These are phyloP conservation scores for Aspergillus hiratsukae DNA, from an alignment of 2,329 filamentous ascomycete genomes.

Conservation along the genomic window DNA sequence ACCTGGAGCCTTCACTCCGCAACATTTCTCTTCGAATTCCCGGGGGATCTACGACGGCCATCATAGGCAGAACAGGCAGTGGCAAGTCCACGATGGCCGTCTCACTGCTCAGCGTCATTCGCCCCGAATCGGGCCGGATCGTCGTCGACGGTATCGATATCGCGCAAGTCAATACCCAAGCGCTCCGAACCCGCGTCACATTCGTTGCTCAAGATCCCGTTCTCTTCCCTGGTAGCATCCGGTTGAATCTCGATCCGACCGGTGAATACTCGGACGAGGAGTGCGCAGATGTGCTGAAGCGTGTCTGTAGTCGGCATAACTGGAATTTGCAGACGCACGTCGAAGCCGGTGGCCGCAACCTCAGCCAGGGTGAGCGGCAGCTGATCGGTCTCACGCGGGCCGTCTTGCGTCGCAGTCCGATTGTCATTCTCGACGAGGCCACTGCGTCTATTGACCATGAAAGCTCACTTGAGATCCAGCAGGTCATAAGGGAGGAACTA, in stretches of 20 bases:
- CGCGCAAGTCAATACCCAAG: constrained; percentile 54
- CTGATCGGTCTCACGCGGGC: constrained; percentile 62
- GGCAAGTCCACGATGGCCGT: constrained; percentile 76
- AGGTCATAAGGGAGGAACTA: constrained; percentile 34
- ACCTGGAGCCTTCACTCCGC: constrained; percentile 67
- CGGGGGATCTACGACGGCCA: constrained; percentile 70
- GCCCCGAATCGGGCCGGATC: constrained; percentile 53
- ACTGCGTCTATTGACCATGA: constrained; percentile 62
- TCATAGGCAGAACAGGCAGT: constrained; percentile 74
- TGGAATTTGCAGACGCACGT: constrained; percentile 56
- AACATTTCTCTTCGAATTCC: constrained; percentile 70
- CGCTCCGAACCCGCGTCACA: constrained; percentile 58
- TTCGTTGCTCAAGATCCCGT: constrained; percentile 66
- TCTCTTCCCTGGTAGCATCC: constrained; percentile 59
- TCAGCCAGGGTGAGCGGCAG: constrained; percentile 63
- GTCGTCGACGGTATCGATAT: constrained; percentile 59
- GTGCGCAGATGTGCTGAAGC: constrained; percentile 50
- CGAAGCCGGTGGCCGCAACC: constrained; percentile 58
- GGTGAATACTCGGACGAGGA: constrained; percentile 53
- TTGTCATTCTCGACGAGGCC: constrained; percentile 64
- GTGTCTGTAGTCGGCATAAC: constrained; percentile 51
- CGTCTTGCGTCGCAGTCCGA: constrained; percentile 55
- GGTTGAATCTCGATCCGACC: constrained; percentile 60
- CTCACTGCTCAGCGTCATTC: constrained; percentile 54
- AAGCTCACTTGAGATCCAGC: constrained; percentile 48